Evolutionary conservation across 371 early-diverging fungal genomes (phyloP), one percentile per base, ranked within the genome.

Genomic region (Smittium culicis): DNA sequence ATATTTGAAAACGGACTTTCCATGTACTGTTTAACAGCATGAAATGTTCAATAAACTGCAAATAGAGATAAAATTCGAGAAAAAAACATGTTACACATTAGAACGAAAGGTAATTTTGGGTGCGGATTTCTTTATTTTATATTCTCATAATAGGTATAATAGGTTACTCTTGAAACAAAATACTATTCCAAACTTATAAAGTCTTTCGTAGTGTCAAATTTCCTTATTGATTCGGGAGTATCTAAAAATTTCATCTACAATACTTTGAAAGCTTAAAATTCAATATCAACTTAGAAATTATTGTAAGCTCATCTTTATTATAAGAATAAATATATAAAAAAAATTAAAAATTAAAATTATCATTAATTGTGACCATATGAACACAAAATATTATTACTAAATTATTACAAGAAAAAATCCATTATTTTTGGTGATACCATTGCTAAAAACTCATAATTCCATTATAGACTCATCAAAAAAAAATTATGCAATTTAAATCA

Each of bases 371-470:
- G 34, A 63, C 33, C 63, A 63, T 33, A 2, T 35, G 2, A 33
- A 63, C 24, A 63, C 31, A 25, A 2, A 30, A 5, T 24, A 63
- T 5, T 5, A 30, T 1, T 63, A 25, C 63, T 11, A 5, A 31
- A 63, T 63, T 35, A 31, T 2, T 32, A n/a, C 63, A 5, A 25
- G 2, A n/a, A 31, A 63, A 11, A 45, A 24, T 2, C 25, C 32
- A 30, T 57, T 66, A 1, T 17, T 66, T 25, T 54, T 66, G 56
- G 66, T 56, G 24, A 5, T 66, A 28, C 2, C 66, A 5, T 66
- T 56, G 66, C 54, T 66, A 14, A 35, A 54, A 66, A 24, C 14
- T n/a, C n/a, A 66, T 54, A 35, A 5, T 20, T 31, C 66, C 2
- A n/a, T n/a, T 33, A 66, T 66, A 24, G 35, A 55, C n/a, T 66